Percentiles rank a stretch among this genome's conserved stretches.
Conservation (phyloP, 2,329 filamentous ascomycete genomes). For the Falciphora oryzae region DNA sequence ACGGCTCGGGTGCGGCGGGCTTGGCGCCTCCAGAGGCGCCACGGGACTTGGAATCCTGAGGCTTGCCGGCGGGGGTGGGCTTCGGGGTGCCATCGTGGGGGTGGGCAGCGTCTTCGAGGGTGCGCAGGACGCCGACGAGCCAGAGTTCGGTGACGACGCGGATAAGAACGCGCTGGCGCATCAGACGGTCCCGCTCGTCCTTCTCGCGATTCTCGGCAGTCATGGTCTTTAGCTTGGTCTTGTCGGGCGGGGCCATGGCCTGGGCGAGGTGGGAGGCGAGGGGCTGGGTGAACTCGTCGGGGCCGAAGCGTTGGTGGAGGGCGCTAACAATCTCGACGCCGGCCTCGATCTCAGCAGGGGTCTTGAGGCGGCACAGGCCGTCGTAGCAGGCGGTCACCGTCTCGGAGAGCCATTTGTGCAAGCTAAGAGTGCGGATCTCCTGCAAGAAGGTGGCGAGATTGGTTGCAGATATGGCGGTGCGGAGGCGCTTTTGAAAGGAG, state of each 20-base stretch:
- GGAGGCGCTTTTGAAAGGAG: constrained; percentile 92
- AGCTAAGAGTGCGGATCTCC: constrained; percentile 82
- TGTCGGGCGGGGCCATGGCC: constrained; percentile 86
- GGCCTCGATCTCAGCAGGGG: constrained; percentile 83
- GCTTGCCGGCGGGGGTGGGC: constrained; percentile 57
- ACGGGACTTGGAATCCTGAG: constrained; percentile 52
- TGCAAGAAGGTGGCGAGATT: constrained; percentile 79
- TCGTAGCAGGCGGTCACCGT: constrained; percentile 95
- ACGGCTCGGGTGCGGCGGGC: constrained; percentile 73
- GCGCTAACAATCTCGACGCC: constrained; percentile 91
- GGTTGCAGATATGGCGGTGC: constrained; percentile 77
- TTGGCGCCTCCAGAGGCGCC: constrained; percentile 45
- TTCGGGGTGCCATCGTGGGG: constrained; percentile 55
- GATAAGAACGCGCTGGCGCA: constrained; percentile 77
- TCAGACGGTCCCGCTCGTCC: constrained; percentile 90
- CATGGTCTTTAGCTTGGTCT: constrained; percentile 71
- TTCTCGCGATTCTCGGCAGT: constrained; percentile 79
- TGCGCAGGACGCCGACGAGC: constrained; percentile 84
- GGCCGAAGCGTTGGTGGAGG: constrained; percentile 92
- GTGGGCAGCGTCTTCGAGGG: constrained; percentile 61
- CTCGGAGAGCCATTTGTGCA: constrained; percentile 95
- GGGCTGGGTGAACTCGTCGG: constrained; percentile 82
- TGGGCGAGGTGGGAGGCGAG: constrained; percentile 90
- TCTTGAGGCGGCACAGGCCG: constrained; percentile 85
- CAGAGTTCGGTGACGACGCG: constrained; percentile 93